Base-by-base conservation (phyloP, 2,329 filamentous ascomycete genomes). In the Fusarium acutatum region DNA sequence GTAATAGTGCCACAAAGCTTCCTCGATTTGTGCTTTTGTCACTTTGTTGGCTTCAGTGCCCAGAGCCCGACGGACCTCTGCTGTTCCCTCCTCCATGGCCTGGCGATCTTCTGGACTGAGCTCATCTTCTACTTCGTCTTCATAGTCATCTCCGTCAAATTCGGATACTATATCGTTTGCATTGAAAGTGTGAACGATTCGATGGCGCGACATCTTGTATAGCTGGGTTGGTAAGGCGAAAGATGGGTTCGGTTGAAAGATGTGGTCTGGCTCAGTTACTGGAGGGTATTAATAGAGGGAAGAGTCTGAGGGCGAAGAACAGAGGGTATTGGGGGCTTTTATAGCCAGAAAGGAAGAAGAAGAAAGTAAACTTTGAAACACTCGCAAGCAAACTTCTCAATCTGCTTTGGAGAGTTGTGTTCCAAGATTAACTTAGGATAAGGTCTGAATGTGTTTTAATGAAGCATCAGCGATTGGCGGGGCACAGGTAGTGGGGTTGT, bases 1-100 rank as follows among this genome's bases (percentile, higher is more conserved):
- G 81, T 96, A 98, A 82, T 98, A 98, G 82, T 99, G 91, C 94
- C 95, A 98, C 22, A 99, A 83, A 0, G 95, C 89, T 69, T 98
- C 96, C 80, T 97, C 91, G 71, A 98, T 96, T 79, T 97, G 92
- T 41, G 79, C 81, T 50, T 81, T 83, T 40, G 86, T 88, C 76
- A 92, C 86, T 69, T 89, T 90, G 72, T 83, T 83, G 37, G 87
- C 85, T 68, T 89, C 86, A 15, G 84, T 81, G 12, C 90, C 92
- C n/a, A 97, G 85, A 14, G 88, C 87, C 69, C 86, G 86, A 66
- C 89, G 88, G 40, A 97, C 92, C 72, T 91, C 87, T 43, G 87
- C 85, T 2, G 92, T 94, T 57, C 91, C 92, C 43, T 88, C 82
- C 43, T 88, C 87, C 88, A 97, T 88, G 18, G 83, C 80, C 14